Conservation (phyloP, 2,329 filamentous ascomycete species). For the Pestalotiopsis sp. region DNA sequence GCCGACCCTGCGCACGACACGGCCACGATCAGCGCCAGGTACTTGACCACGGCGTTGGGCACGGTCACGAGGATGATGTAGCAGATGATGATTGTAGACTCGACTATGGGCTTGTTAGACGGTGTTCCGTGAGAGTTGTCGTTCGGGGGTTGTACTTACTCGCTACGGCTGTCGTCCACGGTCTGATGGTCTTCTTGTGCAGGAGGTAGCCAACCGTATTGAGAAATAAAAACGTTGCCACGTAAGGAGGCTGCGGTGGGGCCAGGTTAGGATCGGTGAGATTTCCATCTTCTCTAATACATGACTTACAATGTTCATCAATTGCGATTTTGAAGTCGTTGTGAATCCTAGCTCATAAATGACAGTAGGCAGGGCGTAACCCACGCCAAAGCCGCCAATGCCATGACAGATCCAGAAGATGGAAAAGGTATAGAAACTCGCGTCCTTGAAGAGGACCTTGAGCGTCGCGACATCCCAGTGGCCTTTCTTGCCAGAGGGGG, state of each 20-base stretch:
- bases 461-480: constrained; percentile 35
- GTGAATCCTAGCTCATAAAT: constrained; percentile 46
- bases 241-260: constrained; percentile 35
- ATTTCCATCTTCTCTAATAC: neutral
- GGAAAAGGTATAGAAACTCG: constrained; percentile 39
- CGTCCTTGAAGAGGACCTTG: constrained; percentile 33
- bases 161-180: constrained; percentile 39
- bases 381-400: constrained; percentile 43
- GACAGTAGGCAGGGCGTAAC: constrained; percentile 42
- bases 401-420: constrained; percentile 43
- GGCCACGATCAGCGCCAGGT: constrained; percentile 37
- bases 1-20: constrained; percentile 40
- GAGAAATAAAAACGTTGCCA: constrained; percentile 39
- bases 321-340: constrained; percentile 40
- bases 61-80: constrained; percentile 41
- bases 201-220: constrained; percentile 36
- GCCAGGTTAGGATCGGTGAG: neutral
- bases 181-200: constrained; percentile 36
- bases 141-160: constrained; percentile 29
- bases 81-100: constrained; percentile 38
- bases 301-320: constrained; percentile 42
- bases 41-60: constrained; percentile 34
- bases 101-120: constrained; percentile 29
- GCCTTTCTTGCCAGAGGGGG: constrained; percentile 32
- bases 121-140: neutral